Evolutionary conservation across 2,329 filamentous ascomycete species (phyloP).

Genomic region (Dactylonectria macrodidyma): DNA sequence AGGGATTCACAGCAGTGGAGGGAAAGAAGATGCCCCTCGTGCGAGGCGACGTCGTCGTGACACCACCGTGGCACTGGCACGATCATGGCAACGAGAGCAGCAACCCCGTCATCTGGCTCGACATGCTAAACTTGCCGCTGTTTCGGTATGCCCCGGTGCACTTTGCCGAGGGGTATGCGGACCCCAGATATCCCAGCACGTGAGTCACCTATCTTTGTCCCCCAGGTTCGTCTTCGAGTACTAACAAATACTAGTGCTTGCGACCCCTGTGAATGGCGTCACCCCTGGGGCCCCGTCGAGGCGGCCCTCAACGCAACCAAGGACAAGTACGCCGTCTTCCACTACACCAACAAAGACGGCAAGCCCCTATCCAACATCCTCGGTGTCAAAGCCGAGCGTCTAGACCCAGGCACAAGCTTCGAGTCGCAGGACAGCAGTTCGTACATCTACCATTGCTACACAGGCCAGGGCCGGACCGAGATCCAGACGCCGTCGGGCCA

Average conservation of each 20-base stretch:
- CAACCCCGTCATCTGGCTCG: slow-evolving; percentile 70
- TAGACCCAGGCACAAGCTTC: slow-evolving; percentile 55
- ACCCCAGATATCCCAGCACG: slow-evolving; percentile 64
- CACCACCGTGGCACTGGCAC: slow-evolving; percentile 72
- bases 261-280: slow-evolving; percentile 57
- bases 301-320: slow-evolving; percentile 52
- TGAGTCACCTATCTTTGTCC: slow-evolving; percentile 35
- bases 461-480: slow-evolving; percentile 60
- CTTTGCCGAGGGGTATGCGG: slow-evolving; percentile 66
- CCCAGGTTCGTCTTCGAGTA: not conserved
- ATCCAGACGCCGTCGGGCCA: slow-evolving; percentile 53
- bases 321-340: slow-evolving; percentile 50
- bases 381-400: slow-evolving; percentile 63
- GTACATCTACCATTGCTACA: slow-evolving; percentile 67
- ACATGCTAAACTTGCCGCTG: slow-evolving; percentile 68
- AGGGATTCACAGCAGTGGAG: slow-evolving; percentile 71
- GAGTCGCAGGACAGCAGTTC: slow-evolving; percentile 63
- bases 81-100: slow-evolving; percentile 72
- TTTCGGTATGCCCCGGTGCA: slow-evolving; percentile 67
- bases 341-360: slow-evolving; percentile 53
- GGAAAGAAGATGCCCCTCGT: slow-evolving; percentile 66
- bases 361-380: slow-evolving; percentile 60
- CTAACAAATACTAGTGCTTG: slow-evolving; percentile 41
- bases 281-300: slow-evolving; percentile 62
- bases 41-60: slow-evolving; percentile 70